Percentiles rank a stretch among this genome's conserved stretches.
These are phyloP conservation scores for Camelina laxa DNA, from an alignment of 345 rosid species.

Conservation along the genomic window DNA sequence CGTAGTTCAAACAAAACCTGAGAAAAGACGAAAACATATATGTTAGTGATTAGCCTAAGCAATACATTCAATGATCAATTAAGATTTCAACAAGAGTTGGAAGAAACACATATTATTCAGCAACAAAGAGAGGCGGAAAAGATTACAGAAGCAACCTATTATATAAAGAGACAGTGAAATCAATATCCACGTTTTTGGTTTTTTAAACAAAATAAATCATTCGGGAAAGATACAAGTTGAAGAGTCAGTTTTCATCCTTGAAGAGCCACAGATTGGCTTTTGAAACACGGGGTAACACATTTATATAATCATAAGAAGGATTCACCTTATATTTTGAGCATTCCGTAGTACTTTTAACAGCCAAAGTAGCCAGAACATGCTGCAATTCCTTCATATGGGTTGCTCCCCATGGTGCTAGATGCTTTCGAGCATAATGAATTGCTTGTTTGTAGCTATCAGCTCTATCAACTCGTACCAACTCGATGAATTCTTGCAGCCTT, in stretches of 20 bases:
- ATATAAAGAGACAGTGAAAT: slow-evolving; percentile 2
- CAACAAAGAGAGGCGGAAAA: neutral
- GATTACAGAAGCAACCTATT: slow-evolving; percentile 18
- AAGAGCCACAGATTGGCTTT: slow-evolving; percentile 10
- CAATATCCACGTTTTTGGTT: neutral
- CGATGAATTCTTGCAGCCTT: slow-evolving; percentile 94
- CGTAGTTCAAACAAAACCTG: slow-evolving; percentile 85
- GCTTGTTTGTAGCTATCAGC: slow-evolving; percentile 71
- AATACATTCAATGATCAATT: neutral
- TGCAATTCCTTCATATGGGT: slow-evolving; percentile 88
- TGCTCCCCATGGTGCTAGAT: slow-evolving; percentile 89
- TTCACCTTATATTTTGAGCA: slow-evolving; percentile 84
- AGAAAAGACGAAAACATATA: slow-evolving; percentile 17
- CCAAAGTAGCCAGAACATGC: slow-evolving; percentile 82
- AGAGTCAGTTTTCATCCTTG: slow-evolving; percentile 15
- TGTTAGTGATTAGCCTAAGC: slow-evolving; percentile 25
- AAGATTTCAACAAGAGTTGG: slow-evolving; percentile 1
- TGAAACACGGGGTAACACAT: slow-evolving; percentile 6
- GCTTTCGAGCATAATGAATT: slow-evolving; percentile 78
- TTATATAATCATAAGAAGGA: slow-evolving; percentile 19
- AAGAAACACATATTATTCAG: slow-evolving; percentile 10
- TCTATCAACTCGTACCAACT: slow-evolving; percentile 86
- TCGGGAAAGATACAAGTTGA: slow-evolving; percentile 21
- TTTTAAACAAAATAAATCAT: slow-evolving; percentile 3
- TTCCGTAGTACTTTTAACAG: slow-evolving; percentile 78